Conservation (phyloP, 805 yeast species). For the Suhomyces canberraensis region DNA sequence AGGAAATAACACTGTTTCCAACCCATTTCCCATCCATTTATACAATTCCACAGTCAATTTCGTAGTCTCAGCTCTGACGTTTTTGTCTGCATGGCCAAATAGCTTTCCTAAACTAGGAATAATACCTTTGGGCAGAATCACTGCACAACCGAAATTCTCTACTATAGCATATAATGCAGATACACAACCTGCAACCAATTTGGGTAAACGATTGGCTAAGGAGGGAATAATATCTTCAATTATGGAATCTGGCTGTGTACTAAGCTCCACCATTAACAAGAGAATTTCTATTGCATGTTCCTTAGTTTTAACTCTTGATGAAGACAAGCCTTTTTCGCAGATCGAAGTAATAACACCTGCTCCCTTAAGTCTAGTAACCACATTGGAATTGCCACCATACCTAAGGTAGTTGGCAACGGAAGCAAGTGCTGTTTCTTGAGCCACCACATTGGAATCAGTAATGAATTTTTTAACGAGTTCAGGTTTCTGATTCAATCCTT, state of each 20-base stretch:
- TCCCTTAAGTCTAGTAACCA: slow-evolving; percentile 38
- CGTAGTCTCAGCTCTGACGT: slow-evolving; percentile 77
- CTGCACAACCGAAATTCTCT: slow-evolving; percentile 60
- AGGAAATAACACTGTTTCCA: slow-evolving; percentile 59
- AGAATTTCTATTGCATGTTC: slow-evolving; percentile 61
- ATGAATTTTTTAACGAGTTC: slow-evolving; percentile 57
- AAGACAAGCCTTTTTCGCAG: slow-evolving; percentile 79
- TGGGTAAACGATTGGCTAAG: slow-evolving; percentile 65
- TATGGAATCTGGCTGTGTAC: slow-evolving; percentile 59
- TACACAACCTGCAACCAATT: slow-evolving; percentile 67
- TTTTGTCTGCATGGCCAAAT: slow-evolving; percentile 82
- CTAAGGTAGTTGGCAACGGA: slow-evolving; percentile 54
- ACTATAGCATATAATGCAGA: slow-evolving; percentile 56
- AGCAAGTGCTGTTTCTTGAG: slow-evolving; percentile 77
- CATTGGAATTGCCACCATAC: slow-evolving; percentile 48
- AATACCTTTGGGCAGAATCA: slow-evolving; percentile 52
- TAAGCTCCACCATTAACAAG: slow-evolving; percentile 57
- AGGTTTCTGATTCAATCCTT: slow-evolving; percentile 48
- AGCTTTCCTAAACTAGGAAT: slow-evolving; percentile 60
- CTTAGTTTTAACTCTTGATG: slow-evolving; percentile 73
- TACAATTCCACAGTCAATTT: slow-evolving; percentile 64
- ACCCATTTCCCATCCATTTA: slow-evolving; percentile 67
- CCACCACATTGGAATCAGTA: slow-evolving; percentile 82
- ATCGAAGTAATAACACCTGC: slow-evolving; percentile 46
- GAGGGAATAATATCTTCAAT: slow-evolving; percentile 66